Evolutionary conservation across 2,329 filamentous ascomycete species (phyloP).

Genomic region (Ceratocystis destructans): DNA sequence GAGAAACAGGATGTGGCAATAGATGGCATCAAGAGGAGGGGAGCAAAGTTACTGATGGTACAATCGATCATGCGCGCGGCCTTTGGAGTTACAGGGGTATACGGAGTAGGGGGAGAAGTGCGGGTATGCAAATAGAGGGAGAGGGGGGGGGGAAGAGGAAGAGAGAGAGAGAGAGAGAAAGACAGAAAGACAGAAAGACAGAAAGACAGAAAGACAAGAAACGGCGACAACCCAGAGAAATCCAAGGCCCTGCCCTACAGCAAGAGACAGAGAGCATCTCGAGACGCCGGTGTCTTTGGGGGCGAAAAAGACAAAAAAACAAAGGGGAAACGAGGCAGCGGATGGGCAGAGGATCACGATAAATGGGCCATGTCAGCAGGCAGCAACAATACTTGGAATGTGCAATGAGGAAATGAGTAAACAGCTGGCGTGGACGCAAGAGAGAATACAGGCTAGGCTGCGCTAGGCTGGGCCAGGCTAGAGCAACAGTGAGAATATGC

Average conservation of each 20-base stretch:
- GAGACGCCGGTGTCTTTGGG: neutral
- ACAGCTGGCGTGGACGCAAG: neutral
- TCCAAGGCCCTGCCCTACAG: too few species aligned
- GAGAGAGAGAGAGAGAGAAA: neutral
- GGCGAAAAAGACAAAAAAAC: neutral
- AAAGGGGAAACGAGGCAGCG: neutral
- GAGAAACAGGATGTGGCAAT: neutral
- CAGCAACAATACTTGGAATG: neutral
- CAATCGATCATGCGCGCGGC: neutral
- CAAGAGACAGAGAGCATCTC: neutral
- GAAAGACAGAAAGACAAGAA: neutral
- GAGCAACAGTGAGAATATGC: too few species aligned
- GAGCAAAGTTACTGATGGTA: neutral
- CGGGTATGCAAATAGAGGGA: too few species aligned
- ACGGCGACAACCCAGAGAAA: neutral
- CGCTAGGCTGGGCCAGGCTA: too few species aligned
- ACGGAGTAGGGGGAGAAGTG: neutral
- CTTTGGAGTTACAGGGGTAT: neutral
- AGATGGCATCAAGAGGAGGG: neutral
- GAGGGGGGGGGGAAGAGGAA: too few species aligned
- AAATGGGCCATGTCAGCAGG: neutral
- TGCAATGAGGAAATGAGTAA: neutral
- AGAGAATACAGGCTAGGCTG: neutral
- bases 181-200: neutral
- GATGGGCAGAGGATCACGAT: neutral